These are phyloP conservation scores for Leccinum aurantiacum DNA, from an alignment of 768 basidiomycete species.

Conservation along the genomic window DNA sequence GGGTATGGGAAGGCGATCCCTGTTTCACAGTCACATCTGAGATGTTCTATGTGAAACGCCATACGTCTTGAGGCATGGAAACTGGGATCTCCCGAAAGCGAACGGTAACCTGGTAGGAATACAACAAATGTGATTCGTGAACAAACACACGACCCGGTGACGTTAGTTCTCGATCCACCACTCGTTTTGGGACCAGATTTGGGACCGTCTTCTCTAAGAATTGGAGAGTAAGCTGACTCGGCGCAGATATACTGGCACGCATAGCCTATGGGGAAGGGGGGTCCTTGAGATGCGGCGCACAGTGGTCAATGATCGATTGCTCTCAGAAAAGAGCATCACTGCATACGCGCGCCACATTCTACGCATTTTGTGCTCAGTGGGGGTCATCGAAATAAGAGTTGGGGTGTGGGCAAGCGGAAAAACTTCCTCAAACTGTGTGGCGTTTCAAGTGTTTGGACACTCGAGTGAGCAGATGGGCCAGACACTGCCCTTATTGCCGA, in stretches of 20 bases:
- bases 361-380: neutral
- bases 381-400: neutral
- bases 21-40: neutral
- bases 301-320: neutral
- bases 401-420: neutral
- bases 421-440: neutral
- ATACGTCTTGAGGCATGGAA: neutral
- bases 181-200: neutral
- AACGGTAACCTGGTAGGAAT: neutral
- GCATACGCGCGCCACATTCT: neutral
- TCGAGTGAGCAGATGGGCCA: too few species aligned
- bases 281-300: neutral
- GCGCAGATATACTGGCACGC: neutral
- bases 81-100: neutral
- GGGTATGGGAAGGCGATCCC: neutral
- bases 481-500: neutral
- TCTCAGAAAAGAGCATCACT: neutral
- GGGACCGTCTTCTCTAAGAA: neutral
- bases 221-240: neutral
- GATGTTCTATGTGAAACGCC: neutral
- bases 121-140: neutral
- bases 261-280: neutral
- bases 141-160: neutral
- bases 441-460: too few species aligned
- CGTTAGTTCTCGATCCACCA: neutral